These are phyloP conservation scores for Entomortierella beljakovae DNA, from an alignment of 192 early-diverging fungal species.

Conservation along the genomic window DNA sequence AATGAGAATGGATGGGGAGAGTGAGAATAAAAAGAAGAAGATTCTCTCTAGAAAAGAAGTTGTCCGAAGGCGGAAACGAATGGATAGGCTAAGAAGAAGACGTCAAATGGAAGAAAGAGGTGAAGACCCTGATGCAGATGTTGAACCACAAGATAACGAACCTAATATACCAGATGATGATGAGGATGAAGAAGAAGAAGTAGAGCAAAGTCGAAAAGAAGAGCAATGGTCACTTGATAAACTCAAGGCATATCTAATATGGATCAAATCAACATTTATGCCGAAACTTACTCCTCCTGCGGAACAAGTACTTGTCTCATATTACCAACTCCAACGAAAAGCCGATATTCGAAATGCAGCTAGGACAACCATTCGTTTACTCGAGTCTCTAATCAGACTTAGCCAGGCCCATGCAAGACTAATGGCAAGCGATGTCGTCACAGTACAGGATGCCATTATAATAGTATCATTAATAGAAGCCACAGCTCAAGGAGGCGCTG, in stretches of 20 bases:
- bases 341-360: constrained; percentile 74
- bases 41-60: constrained; percentile 23
- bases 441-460: constrained; percentile 69
- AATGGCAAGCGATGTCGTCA: constrained; percentile 71
- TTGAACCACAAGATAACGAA: background rate
- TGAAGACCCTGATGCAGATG: background rate
- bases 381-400: constrained; percentile 73
- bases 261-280: constrained; percentile 64
- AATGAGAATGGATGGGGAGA: constrained; percentile 22
- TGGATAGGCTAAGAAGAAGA: constrained; percentile 1
- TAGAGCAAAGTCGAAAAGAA: background rate
- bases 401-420: constrained; percentile 72
- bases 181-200: constrained; percentile 3
- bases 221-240: constrained; percentile 68
- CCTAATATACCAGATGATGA: background rate
- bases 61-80: constrained; percentile 14
- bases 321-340: constrained; percentile 79
- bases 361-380: constrained; percentile 75
- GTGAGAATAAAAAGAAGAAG: background rate
- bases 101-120: constrained; percentile 19
- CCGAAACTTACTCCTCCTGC: constrained; percentile 70
- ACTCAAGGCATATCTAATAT: constrained; percentile 76
- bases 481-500: constrained; percentile 66
- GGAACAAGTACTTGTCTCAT: constrained; percentile 71
- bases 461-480: constrained; percentile 72